A percentile compares a stretch with the other conserved stretches of the same genome.
phyloP scores from a whole-genome alignment of 2,329 filamentous ascomycete genomes.

The Epichloe scottii region DNA sequence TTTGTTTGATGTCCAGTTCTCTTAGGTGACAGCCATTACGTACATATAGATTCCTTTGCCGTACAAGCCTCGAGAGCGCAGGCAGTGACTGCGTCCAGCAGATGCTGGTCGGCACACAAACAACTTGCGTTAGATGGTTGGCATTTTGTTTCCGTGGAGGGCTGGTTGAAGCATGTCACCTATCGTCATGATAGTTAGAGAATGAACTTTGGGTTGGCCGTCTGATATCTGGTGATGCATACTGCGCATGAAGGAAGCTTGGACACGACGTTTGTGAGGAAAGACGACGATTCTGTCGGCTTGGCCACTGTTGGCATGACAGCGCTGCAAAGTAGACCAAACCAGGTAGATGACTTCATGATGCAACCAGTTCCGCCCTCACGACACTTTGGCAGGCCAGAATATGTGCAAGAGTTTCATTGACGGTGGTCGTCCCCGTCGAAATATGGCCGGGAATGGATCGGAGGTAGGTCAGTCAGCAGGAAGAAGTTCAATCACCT shows the following conservation, averaged over 20 bases:
- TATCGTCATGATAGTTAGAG: background rate
- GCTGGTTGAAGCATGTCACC: background rate
- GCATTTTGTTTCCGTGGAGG: background rate
- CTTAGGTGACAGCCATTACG: background rate
- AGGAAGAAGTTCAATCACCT: too few species aligned
- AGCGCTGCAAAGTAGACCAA: background rate
- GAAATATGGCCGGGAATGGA: too few species aligned
- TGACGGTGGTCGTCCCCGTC: too few species aligned
- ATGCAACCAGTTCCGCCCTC: background rate
- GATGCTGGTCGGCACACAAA: background rate
- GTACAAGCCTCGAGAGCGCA: constrained; percentile 2
- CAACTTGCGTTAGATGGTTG: background rate
- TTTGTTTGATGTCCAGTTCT: too few species aligned
- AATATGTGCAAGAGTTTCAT: too few species aligned
- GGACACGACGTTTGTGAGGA: background rate
- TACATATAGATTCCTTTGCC: background rate
- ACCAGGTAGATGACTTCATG: background rate
- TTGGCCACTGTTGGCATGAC: background rate
- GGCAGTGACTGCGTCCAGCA: background rate
- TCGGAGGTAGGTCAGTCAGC: too few species aligned
- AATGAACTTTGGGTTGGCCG: background rate
- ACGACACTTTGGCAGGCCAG: background rate
- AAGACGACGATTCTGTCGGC: background rate
- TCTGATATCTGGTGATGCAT: background rate
- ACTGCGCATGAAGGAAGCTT: background rate